Evolutionary conservation across 2,329 filamentous ascomycete species (phyloP).

Genomic region (Didymella keratinophila): DNA sequence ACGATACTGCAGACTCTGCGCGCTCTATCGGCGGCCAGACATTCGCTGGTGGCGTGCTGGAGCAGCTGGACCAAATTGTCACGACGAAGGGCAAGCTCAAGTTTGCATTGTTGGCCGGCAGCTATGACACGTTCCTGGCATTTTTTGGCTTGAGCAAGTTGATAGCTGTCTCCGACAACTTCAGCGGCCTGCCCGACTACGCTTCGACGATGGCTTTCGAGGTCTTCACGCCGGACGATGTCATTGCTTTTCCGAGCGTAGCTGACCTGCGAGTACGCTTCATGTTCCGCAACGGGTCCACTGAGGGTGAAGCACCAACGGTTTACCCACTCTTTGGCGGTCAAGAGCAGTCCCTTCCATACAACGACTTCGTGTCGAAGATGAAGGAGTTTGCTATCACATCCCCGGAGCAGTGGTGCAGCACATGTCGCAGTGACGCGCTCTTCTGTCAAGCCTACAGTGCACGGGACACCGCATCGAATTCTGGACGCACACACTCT

Average conservation of each 20-base stretch:
- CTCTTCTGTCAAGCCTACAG: constrained; percentile 58
- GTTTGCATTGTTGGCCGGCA: constrained; percentile 56
- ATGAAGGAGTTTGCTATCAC: constrained; percentile 28
- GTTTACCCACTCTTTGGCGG: neutral
- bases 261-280: neutral
- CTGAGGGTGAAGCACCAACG: neutral
- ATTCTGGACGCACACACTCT: neutral
- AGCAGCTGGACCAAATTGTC: constrained; percentile 38
- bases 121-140: constrained; percentile 59
- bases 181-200: neutral
- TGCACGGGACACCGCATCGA: neutral
- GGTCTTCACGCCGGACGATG: neutral
- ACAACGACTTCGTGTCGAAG: constrained; percentile 54
- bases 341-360: constrained; percentile 46
- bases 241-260: neutral
- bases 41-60: neutral
- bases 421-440: constrained; percentile 52
- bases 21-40: constrained; percentile 1
- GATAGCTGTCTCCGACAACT: constrained; percentile 39
- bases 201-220: constrained; percentile 2
- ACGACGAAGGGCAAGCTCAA: constrained; percentile 35
- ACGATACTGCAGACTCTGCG: neutral
- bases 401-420: constrained; percentile 59
- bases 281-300: constrained; percentile 1
- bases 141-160: constrained; percentile 59